Conservation (phyloP, 441 rosid genomes). For the Aquilaria agallochum region DNA sequence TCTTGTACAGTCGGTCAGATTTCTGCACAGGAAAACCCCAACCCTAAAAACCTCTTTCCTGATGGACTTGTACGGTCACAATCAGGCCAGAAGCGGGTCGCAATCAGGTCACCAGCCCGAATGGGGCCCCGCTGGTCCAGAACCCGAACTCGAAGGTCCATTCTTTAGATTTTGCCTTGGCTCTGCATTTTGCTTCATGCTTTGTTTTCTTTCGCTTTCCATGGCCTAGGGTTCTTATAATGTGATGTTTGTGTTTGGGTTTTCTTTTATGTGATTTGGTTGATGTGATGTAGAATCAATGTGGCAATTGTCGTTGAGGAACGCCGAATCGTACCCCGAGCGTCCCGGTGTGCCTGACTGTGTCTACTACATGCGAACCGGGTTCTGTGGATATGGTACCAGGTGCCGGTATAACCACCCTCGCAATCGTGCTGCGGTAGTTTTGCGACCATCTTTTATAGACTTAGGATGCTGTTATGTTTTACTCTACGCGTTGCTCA, state of each 20-base stretch:
- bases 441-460: neutral
- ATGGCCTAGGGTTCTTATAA: constrained; percentile 35
- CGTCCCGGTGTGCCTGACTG: constrained; percentile 79
- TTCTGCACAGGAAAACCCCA: constrained; percentile 35
- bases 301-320: constrained; percentile 63
- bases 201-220: constrained; percentile 4
- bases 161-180: constrained; percentile 7
- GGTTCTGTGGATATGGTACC: constrained; percentile 67
- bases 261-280: constrained; percentile 3
- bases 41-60: constrained; percentile 9
- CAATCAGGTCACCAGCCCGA: constrained; percentile 44
- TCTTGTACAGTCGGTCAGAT: constrained; percentile 17
- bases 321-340: constrained; percentile 65
- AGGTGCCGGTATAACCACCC: constrained; percentile 97
- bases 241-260: constrained; percentile 16
- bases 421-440: constrained; percentile 82
- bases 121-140: constrained; percentile 50
- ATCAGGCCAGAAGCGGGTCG: constrained; percentile 44
- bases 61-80: constrained; percentile 77
- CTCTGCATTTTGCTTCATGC: constrained; percentile 12
- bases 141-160: constrained; percentile 63
- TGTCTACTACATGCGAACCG: constrained; percentile 93
- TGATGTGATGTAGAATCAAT: constrained; percentile 58
- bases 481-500: too few species aligned
- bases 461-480: neutral